Evolutionary conservation across 345 rosid genomes (phyloP), one percentile per base, ranked within the genome.

Genomic region (Murraya koenigii): DNA sequence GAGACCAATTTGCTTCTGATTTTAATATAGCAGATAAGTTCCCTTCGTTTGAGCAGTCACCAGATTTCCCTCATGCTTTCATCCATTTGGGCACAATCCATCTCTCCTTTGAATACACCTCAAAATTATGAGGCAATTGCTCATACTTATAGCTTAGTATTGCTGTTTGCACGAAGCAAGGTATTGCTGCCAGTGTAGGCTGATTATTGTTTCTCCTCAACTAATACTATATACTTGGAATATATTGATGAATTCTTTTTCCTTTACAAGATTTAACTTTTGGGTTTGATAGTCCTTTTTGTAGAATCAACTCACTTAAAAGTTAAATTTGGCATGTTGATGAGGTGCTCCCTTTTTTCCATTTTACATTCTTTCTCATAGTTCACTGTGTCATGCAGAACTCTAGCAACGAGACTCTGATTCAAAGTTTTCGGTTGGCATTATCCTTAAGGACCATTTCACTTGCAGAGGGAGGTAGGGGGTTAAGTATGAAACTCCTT

Each of bases 81-180:
- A 54, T 92, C 94, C 30, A 80, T 89, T 54, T 90, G 94, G 97
- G 94, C 84, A 78, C 97, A 89, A 76, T 90, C 94, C 30, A 74
- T 92, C 60, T 90, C 87, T 77, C 93, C 91, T 78, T 73, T 83
- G 79, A 92, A 92, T 83, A 79, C 75, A 73, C 93, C 94, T 78
- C 84, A 85, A 77, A 92, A 90, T 74, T 90, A 87, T 84, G 94
- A 90, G 90, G 97, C 94, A 61, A 86, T 92, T 85, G 92, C 97
- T 81, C 88, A 90, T 82, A 89, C 92, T 72, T 92, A 82, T 80
- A 84, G 92, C 82, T 80, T 92, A 78, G 87, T 86, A 77, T 78
- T 88, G 82, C 83, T 86, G 33, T 87, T 89, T 90, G 90, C 89
- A 26, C 74, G 88, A 76, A 89, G 87, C 74, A 92, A 92, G 94